Base-by-base conservation (phyloP, 306 rosid genomes). In the Leucaena leucocephala region DNA sequence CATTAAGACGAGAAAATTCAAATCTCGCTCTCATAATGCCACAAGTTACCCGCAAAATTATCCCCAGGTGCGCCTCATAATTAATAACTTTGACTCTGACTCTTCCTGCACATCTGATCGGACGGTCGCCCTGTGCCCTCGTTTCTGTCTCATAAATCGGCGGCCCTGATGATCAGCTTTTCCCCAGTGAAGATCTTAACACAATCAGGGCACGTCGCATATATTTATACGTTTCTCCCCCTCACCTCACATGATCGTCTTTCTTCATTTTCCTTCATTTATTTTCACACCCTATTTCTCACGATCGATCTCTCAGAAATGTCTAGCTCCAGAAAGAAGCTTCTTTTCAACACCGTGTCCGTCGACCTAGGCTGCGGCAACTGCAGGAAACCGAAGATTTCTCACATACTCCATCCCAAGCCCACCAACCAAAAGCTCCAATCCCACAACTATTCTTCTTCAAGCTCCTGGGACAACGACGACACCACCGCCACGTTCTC, bases 281-380 rank as follows among this genome's bases (percentile, higher is more conserved):
- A 9, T 68, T 67, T 68, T 62, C 52, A 27, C 71, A 19, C 58
- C 52, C 61, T 75, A 17, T 22, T 52, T 43, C 69, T 19, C 52
- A 1, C 19, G 1, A 67, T 54, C 69, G 2, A 61, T 33, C 54
- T 1, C 78, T 15, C 14, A 52, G 72, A 83, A 83, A 96, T 96
- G 99, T 84, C 91, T 69, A 80, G 72, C 17, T 76, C 85, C 76
- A 88, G 86, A 73, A 89, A 82, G 74, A 93, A 88, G 81, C 82
- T 90, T 79, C 80, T 58, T 63, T 35, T 87, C 7, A 93, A 79
- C 90, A 88, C 80, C 3, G 88, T 86, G 11, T 76, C 97, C 19
- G 90, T 93, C 49, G 80, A 89, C 85, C 79, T 93, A 14, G 92
- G 93, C 16, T 93, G 98, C 68, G 77, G 90, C 81, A 88, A 86